Evolutionary conservation across 208 protist species (phyloP).

Genomic region (Trypanosomatidae sp.): DNA sequence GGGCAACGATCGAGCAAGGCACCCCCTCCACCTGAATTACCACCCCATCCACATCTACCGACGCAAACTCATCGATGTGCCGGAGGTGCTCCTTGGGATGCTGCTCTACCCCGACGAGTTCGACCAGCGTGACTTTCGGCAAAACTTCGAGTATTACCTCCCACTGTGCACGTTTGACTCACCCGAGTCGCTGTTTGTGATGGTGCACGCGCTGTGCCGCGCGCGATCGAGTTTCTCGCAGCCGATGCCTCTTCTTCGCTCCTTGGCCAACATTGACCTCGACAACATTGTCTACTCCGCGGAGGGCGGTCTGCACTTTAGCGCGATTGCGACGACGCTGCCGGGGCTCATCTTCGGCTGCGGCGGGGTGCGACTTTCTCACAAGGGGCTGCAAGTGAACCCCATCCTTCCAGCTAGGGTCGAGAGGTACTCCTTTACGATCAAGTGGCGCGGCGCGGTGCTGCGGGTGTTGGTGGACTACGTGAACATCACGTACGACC

Average conservation of each 20-base stretch:
- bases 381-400: conserved; percentile 57
- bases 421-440: conserved; percentile 60
- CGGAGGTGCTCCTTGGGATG: conserved; percentile 88
- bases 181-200: conserved; percentile 72
- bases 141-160: conserved; percentile 81
- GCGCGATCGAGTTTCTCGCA: conserved; percentile 62
- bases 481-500: conserved; percentile 73
- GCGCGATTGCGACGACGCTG: conserved; percentile 66
- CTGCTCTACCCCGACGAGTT: conserved; percentile 80
- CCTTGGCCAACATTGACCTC: conserved; percentile 77
- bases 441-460: conserved; percentile 77
- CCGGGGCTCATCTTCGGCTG: conserved; percentile 72
- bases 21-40: conserved; percentile 90
- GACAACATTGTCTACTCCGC: conserved; percentile 88
- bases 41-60: conserved; percentile 89
- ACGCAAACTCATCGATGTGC: conserved; percentile 85
- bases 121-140: conserved; percentile 66
- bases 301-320: conserved; percentile 87
- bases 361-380: conserved; percentile 58
- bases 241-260: conserved; percentile 73
- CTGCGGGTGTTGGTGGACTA: conserved; percentile 65
- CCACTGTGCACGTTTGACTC: conserved; percentile 88
- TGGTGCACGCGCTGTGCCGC: conserved; percentile 69
- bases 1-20: conserved; percentile 55
- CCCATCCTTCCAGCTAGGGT: conserved; percentile 80